These are phyloP conservation scores for Komagataella ulmi DNA, from an alignment of 805 yeast species.

Conservation along the genomic window DNA sequence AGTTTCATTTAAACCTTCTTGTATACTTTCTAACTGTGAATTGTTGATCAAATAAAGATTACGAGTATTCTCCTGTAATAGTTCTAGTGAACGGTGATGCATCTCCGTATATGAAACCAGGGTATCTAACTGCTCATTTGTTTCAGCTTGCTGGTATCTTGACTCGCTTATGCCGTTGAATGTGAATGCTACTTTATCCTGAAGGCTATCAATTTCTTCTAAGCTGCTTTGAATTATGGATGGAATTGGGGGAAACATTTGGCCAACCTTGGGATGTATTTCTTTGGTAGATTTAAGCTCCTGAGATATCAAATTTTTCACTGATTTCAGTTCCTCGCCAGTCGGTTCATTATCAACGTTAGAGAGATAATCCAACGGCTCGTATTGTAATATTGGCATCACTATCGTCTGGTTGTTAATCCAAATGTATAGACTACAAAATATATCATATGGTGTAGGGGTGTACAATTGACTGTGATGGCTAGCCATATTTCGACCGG, in stretches of 20 bases:
- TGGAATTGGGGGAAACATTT: constrained; percentile 12
- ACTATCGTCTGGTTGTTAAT: no score
- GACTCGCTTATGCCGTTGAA: not conserved
- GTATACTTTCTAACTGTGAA: constrained; percentile 17
- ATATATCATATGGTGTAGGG: not conserved
- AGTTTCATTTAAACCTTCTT: constrained; percentile 13
- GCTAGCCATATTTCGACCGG: not conserved
- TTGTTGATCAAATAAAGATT: constrained; percentile 24
- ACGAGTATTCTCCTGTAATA: constrained; percentile 19
- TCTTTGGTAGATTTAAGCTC: constrained; percentile 13
- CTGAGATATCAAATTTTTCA: constrained; percentile 9
- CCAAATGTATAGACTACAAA: not conserved
- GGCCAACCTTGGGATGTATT: constrained; percentile 22
- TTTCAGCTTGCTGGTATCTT: not conserved
- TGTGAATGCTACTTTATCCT: not conserved
- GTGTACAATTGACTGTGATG: not conserved
- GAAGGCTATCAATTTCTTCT: not conserved
- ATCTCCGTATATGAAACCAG: constrained; percentile 26
- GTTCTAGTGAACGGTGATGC: constrained; percentile 25
- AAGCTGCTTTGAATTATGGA: not conserved
- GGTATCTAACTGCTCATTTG: constrained; percentile 5
- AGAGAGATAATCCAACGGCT: constrained; percentile 9
- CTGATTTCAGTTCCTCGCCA: constrained; percentile 6
- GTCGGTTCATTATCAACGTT: constrained; percentile 11
- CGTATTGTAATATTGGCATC: not conserved